These are phyloP conservation scores for Stereocaulon alpinum DNA, from an alignment of 495 filamentous ascomycete species.

Conservation along the genomic window DNA sequence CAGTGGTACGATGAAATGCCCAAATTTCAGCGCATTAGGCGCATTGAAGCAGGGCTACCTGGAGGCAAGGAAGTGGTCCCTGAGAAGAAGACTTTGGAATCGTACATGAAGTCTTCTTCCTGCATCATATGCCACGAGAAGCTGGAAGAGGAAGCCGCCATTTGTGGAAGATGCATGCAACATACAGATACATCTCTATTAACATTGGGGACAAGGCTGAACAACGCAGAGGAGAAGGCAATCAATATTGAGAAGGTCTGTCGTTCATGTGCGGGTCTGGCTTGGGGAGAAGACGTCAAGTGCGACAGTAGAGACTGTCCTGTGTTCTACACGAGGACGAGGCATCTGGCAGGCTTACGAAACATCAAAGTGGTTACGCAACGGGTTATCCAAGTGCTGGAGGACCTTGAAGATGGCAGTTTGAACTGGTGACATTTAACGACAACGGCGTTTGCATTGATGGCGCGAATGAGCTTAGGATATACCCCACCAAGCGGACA, in stretches of 20 bases:
- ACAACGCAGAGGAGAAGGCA: constrained; percentile 51
- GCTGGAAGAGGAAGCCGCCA: constrained; percentile 42
- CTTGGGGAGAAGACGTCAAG: constrained; percentile 61
- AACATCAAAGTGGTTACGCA: constrained; percentile 46
- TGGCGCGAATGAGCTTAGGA: background rate
- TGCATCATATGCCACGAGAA: constrained; percentile 71
- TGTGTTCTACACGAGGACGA: constrained; percentile 78
- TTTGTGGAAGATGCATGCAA: constrained; percentile 56
- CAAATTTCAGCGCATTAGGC: constrained; percentile 65
- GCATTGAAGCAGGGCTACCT: constrained; percentile 34
- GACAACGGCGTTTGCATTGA: background rate
- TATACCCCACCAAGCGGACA: background rate
- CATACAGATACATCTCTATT: constrained; percentile 49
- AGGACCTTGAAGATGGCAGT: constrained; percentile 32
- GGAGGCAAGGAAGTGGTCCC: constrained; percentile 22
- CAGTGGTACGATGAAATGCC: constrained; percentile 97
- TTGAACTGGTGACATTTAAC: constrained; percentile 34
- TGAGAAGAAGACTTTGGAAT: constrained; percentile 63
- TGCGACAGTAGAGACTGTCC: constrained; percentile 91
- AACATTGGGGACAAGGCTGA: constrained; percentile 49
- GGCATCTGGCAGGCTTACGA: constrained; percentile 51
- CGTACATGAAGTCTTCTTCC: constrained; percentile 68
- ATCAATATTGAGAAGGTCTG: constrained; percentile 65
- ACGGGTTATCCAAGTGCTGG: constrained; percentile 47
- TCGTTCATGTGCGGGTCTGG: constrained; percentile 64